phyloP scores from a whole-genome alignment of 2,329 filamentous ascomycete genomes.

The Trichothecium sympodiale region DNA sequence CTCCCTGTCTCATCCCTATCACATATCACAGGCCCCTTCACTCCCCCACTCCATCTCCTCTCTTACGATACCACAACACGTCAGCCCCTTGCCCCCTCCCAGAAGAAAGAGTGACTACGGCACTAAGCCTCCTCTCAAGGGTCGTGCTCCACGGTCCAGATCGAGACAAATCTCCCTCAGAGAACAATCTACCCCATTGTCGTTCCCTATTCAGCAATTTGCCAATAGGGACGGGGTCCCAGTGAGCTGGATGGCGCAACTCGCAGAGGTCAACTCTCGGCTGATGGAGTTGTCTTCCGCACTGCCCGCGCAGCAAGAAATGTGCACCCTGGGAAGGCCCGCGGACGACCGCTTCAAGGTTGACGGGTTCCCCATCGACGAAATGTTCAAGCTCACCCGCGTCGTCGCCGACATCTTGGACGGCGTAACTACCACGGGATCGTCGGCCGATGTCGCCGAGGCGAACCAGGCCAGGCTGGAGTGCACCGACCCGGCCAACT shows the following conservation, averaged over 20 bases:
- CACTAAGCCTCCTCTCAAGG: no score
- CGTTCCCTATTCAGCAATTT: no score
- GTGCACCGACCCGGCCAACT: slow-evolving; percentile 22
- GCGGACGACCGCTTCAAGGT: slow-evolving; percentile 12
- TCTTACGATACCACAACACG: no score
- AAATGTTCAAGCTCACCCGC: slow-evolving; percentile 28
- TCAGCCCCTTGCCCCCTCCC: no score
- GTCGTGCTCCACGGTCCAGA: slow-evolving; percentile 12
- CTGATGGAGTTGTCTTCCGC: slow-evolving; percentile 24
- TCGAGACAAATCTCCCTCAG: slow-evolving; percentile 21
- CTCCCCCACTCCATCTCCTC: not conserved
- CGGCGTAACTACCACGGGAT: slow-evolving; percentile 7
- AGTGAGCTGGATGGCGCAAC: slow-evolving; percentile 26
- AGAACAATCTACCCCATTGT: slow-evolving; percentile 8
- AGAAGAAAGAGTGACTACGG: no score
- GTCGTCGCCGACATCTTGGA: slow-evolving; percentile 23
- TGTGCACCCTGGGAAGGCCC: slow-evolving; percentile 9
- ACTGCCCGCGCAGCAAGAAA: no score
- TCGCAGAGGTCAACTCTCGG: slow-evolving; percentile 25
- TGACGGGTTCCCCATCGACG: slow-evolving; percentile 25
- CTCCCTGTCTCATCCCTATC: not conserved
- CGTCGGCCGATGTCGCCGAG: slow-evolving; percentile 1
- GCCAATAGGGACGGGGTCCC: slow-evolving; percentile 5
- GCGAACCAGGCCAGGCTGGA: slow-evolving; percentile 11
- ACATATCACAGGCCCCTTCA: slow-evolving; percentile 9